A percentile compares a stretch with the other conserved stretches of the same genome.
Conservation (phyloP, 768 basidiomycete genomes). For the Tephrocybe sp. region DNA sequence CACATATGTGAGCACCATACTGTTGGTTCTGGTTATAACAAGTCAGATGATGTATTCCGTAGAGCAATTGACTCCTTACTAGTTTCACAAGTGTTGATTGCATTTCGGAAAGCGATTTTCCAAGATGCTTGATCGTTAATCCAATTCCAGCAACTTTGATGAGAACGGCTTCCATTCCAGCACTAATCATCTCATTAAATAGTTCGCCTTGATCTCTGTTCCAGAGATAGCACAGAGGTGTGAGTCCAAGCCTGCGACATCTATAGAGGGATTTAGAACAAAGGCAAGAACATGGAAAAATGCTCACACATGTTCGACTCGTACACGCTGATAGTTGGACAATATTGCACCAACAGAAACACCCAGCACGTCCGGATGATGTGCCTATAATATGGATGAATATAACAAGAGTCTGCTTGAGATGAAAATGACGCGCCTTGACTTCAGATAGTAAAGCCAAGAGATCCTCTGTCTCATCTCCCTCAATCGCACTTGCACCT, state of each 20-base stretch:
- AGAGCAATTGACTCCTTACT: constrained; percentile 36
- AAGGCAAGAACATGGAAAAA: background rate
- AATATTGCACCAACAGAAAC: constrained; percentile 96
- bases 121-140: constrained; percentile 72
- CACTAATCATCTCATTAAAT: constrained; percentile 80
- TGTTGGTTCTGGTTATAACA: constrained; percentile 53
- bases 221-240: constrained; percentile 89
- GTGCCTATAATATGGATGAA: constrained; percentile 38
- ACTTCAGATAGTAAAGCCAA: constrained; percentile 68
- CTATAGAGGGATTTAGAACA: constrained; percentile 32
- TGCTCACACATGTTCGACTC: constrained; percentile 95
- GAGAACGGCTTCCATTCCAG: constrained; percentile 75
- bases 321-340: constrained; percentile 94
- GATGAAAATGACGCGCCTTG: constrained; percentile 49
- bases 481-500: constrained; percentile 47
- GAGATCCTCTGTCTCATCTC: constrained; percentile 97
- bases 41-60: background rate
- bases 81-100: constrained; percentile 68
- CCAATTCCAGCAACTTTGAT: constrained; percentile 98
- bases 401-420: background rate
- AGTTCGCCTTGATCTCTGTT: constrained; percentile 87
- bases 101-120: constrained; percentile 72
- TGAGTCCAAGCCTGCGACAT: constrained; percentile 77
- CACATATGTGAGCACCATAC: constrained; percentile 92
- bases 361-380: constrained; percentile 79